Conservation (phyloP, 805 yeast genomes). For the Naumovozyma castellii region DNA sequence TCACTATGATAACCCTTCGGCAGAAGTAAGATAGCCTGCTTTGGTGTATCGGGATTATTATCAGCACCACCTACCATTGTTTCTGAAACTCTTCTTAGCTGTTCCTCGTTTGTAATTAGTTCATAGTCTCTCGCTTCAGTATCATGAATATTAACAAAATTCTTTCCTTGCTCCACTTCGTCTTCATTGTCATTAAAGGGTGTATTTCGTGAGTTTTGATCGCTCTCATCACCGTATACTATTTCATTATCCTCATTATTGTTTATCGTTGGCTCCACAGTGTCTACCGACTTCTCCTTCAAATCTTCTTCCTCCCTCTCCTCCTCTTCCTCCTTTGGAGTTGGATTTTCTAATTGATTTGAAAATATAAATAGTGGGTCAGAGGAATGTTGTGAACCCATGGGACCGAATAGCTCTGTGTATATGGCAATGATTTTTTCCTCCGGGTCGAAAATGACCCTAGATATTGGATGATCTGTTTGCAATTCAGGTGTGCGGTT, state of each 20-base stretch:
- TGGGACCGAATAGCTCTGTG: conserved; percentile 18
- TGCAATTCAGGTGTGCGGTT: conserved; percentile 9
- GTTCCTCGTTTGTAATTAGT: conserved; percentile 19
- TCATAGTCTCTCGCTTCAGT: conserved; percentile 9
- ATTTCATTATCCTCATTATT: no score
- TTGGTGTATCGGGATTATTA: conserved; percentile 14
- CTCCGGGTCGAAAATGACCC: conserved; percentile 23
- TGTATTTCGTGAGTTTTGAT: no score
- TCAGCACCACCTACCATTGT: conserved; percentile 5
- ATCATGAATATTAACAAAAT: not conserved
- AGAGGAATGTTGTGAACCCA: conserved; percentile 18
- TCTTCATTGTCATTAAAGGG: no score
- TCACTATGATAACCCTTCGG: conserved; percentile 21
- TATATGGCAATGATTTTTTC: conserved; percentile 21
- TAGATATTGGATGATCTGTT: conserved; percentile 4
- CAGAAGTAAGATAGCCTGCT: conserved; percentile 22
- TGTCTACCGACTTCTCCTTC: no score
- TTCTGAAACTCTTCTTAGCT: conserved; percentile 16
- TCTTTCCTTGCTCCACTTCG: not conserved
- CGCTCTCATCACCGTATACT: no score
- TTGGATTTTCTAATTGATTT: not conserved
- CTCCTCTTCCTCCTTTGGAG: not conserved
- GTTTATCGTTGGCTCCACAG: no score
- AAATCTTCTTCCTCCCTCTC: not conserved
- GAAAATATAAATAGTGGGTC: conserved; percentile 22